phyloP scores from a whole-genome alignment of 2,329 filamentous ascomycete genomes.

The Curvularia verruculosa region DNA sequence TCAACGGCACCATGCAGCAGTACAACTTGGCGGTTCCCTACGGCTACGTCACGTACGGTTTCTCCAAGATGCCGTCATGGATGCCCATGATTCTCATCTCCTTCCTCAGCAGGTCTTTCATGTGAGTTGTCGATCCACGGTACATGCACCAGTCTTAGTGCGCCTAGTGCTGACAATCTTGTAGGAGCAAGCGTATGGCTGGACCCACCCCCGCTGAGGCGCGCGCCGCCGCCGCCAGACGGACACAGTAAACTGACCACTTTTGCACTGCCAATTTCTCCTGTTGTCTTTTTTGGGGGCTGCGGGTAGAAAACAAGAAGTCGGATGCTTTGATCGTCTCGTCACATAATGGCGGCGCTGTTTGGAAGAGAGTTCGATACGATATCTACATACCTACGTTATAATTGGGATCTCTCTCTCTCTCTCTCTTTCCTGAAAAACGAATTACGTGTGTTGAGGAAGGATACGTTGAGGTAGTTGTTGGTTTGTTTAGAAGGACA shows the following conservation, averaged over 20 bases:
- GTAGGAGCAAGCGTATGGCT: slow-evolving; percentile 21
- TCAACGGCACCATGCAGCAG: slow-evolving; percentile 70
- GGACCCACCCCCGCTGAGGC: slow-evolving; percentile 12
- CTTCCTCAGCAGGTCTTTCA: slow-evolving; percentile 74
- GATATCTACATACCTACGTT: slow-evolving; percentile 2
- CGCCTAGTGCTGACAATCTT: slow-evolving; percentile 1
- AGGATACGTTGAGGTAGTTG: background rate
- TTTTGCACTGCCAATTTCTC: background rate
- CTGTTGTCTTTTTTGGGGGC: background rate
- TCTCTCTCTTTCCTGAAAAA: background rate
- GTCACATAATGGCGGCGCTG: too few relatives aligned
- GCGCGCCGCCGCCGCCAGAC: slow-evolving; percentile 10
- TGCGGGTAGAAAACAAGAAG: background rate
- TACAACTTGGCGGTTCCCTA: slow-evolving; percentile 67
- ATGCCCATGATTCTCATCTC: slow-evolving; percentile 77
- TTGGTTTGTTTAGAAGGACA: background rate
- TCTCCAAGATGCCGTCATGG: slow-evolving; percentile 70
- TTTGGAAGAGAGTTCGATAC: background rate
- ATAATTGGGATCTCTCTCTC: background rate
- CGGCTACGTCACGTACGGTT: slow-evolving; percentile 70
- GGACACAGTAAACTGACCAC: slow-evolving; percentile 10
- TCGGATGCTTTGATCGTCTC: background rate
- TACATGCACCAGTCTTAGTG: background rate
- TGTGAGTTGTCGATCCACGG: slow-evolving; percentile 61
- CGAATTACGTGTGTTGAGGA: background rate